phyloP scores from a whole-genome alignment of 106 monocot species.

The Dendrobium nobile region DNA sequence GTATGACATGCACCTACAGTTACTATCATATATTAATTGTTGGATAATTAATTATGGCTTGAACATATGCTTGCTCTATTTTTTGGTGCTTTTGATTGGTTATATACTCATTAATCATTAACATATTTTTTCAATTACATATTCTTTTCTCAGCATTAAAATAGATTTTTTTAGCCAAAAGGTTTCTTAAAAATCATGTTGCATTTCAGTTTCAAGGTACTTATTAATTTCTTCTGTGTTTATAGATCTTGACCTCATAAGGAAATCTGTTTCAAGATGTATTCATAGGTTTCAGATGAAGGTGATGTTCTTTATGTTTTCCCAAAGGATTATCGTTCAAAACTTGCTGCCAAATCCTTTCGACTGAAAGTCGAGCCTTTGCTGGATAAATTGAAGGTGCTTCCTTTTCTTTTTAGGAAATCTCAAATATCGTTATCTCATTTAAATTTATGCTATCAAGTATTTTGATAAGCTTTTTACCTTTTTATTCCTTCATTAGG shows the following conservation, averaged over 20 bases:
- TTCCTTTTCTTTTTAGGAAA: background rate
- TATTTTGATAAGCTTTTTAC: background rate
- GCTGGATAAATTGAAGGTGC: slow-evolving; percentile 83
- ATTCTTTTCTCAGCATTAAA: background rate
- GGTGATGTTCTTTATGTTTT: slow-evolving; percentile 97
- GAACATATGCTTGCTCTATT: background rate
- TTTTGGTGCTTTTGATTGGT: background rate
- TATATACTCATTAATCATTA: background rate
- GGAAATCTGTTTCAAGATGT: slow-evolving; percentile 46
- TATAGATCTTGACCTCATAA: slow-evolving; percentile 11
- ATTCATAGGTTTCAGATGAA: slow-evolving; percentile 95
- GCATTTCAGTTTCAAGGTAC: background rate
- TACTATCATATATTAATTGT: background rate
- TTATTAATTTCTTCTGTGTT: background rate
- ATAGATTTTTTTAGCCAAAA: background rate
- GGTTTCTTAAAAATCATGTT: background rate
- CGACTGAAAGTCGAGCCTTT: slow-evolving; percentile 87
- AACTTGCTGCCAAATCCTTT: slow-evolving; percentile 77
- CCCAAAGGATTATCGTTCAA: slow-evolving; percentile 70
- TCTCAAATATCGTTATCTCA: background rate
- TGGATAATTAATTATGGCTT: background rate
- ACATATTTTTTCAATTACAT: background rate
- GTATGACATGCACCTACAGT: background rate
- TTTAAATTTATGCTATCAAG: background rate
- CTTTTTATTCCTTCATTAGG: slow-evolving; percentile 30